Evolutionary conservation across 352 stramenopile species (phyloP), one percentile per base, ranked within the genome.

Genomic region (Blastocystis sp.): DNA sequence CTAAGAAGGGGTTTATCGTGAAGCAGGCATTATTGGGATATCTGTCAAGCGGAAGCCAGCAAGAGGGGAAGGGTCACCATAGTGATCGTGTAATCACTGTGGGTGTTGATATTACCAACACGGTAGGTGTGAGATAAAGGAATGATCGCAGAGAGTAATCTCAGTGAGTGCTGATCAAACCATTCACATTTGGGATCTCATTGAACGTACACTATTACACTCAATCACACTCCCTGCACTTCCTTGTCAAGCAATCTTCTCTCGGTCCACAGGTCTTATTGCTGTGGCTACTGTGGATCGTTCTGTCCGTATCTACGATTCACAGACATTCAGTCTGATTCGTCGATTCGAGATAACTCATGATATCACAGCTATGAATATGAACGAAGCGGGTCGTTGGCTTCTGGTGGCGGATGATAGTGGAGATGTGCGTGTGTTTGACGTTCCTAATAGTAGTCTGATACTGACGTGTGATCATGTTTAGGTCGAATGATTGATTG

Each of bases 181-280:
- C 61, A 88, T 95, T 35, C 94, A 94, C 88, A 94, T 94, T 71
- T 95, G 92, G 92, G 89, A 92, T 73, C 93, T 95, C 74, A 89
- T 89, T 35, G 92, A 90, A 49, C 92, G 94, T 66, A 86, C 89
- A 43, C 78, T 94, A 24, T 75, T 90, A n/a, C 90, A 88, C 52
- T 89, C 92, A 78, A 88, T 95, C 24, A 90, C 92, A 29, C 66
- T 94, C 16, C 43, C 49, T 37, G 92, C 90, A 66, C 89, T 91
- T 6, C 90, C 94, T 63, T 92, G 89, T 57, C 91, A 93, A 63
- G 91, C 94, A 78, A 90, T 93, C 71, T 89, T 94, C 49, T 92
- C 94, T 85, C 91, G 91, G 11, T 92, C 93, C 85, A 93, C 90
- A 66, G 93, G 93, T 80, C 80, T 95, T 88, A 78, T 95, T 6